A percentile compares a stretch with the other conserved stretches of the same genome.
These are phyloP conservation scores for Penicillium frequentans DNA, from an alignment of 2,329 filamentous ascomycete species.

Conservation along the genomic window DNA sequence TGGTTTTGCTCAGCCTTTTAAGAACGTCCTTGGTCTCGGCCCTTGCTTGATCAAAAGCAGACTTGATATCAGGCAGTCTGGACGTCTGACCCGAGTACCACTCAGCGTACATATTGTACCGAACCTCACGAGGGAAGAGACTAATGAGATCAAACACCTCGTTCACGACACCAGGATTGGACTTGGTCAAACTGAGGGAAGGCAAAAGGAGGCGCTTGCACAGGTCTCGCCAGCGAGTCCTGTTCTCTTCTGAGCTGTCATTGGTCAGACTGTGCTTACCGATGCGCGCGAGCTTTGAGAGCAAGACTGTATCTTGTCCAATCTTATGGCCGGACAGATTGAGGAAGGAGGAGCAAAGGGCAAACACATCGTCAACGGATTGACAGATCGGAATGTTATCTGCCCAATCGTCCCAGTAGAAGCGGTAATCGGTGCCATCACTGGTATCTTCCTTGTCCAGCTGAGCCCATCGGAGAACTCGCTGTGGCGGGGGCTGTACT, in stretches of 20 bases:
- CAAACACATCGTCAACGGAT: slow-evolving; percentile 85
- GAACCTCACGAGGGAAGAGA: slow-evolving; percentile 70
- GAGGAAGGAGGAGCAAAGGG: slow-evolving; percentile 77
- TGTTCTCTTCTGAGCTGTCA: slow-evolving; percentile 70
- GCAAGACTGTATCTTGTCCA: slow-evolving; percentile 74
- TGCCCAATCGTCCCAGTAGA: slow-evolving; percentile 97
- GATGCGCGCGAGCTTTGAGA: slow-evolving; percentile 83
- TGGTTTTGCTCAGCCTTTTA: slow-evolving; percentile 86
- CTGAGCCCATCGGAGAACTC: slow-evolving; percentile 77
- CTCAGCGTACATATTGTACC: slow-evolving; percentile 89
- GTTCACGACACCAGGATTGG: slow-evolving; percentile 80
- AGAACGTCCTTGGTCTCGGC: slow-evolving; percentile 81
- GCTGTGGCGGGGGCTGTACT: slow-evolving; percentile 60
- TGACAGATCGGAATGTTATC: slow-evolving; percentile 93
- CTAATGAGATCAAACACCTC: slow-evolving; percentile 83
- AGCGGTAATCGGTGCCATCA: slow-evolving; percentile 76
- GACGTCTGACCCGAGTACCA: slow-evolving; percentile 84
- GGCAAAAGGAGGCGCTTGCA: slow-evolving; percentile 83
- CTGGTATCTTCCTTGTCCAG: slow-evolving; percentile 74
- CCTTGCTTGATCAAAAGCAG: slow-evolving; percentile 73
- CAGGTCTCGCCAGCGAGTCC: slow-evolving; percentile 78
- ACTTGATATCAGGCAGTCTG: slow-evolving; percentile 71
- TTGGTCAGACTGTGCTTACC: slow-evolving; percentile 71
- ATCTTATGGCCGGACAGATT: slow-evolving; percentile 87
- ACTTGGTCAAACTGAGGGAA: slow-evolving; percentile 78